Evolutionary conservation across 345 rosid species (phyloP), one percentile per base, ranked within the genome.

Genomic region (Aegle marmelos): DNA sequence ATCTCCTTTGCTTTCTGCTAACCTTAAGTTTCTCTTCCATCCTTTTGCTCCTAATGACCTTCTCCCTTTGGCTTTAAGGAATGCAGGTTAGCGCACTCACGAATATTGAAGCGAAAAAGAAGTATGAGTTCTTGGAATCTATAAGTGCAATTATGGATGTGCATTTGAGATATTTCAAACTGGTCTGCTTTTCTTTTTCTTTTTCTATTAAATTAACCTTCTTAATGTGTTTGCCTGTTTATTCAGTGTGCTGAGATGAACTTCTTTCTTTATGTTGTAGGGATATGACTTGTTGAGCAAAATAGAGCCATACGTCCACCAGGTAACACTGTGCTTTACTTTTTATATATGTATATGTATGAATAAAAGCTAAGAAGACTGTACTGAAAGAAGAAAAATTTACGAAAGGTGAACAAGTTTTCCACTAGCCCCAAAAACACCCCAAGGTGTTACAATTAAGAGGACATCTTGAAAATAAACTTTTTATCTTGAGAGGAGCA

Each of bases 131-230:
- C 85, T 76, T 94, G 89, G 97, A 94, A 88, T 91, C 94, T 69
- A 82, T 92, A 50, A 92, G 98, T 91, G 91, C 94, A 78, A 90
- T 92, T 75, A 87, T 92, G 98, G 94, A 92, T 86, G 92, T 90
- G 61, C 97, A 94, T 87, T 86, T 94, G 79, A 89, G 90, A 89
- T 90, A 90, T 81, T 94, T 92, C 79, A 94, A 92, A 87, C 90
- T 88, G 89, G 98, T 92, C 54, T 70, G 88, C 72, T 60, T 78
- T 63, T 76, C 69, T 62, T 73, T 81, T 77, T 64, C 9, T 9
- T 28, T 56, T 60, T 36, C 9, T 68, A 70, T 27, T 79, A 58
- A 61, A 74, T 64, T 73, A 72, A 33, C 54, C 66, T 75, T 63
- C 63, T 76, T 50, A 34, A 66, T 27, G 68, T 39, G 17, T 71